Percentiles rank a stretch among this genome's conserved stretches.
Evolutionary conservation across 495 filamentous ascomycete species (phyloP).

Genomic region (Penicillium steckii): DNA sequence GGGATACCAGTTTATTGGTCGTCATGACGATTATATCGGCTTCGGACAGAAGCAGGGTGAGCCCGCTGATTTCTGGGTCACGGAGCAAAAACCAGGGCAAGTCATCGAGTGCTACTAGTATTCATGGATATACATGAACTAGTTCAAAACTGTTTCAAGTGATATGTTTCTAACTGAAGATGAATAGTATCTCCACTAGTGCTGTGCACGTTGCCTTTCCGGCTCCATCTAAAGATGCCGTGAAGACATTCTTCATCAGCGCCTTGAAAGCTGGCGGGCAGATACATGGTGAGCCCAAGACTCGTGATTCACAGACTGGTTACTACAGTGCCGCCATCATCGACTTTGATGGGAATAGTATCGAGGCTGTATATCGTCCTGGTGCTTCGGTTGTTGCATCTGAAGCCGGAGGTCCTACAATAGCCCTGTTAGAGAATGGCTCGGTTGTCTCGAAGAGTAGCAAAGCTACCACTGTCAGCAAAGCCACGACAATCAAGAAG

Average conservation of each 20-base stretch:
- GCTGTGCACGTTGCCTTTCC: conserved; percentile 60
- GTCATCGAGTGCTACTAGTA: conserved; percentile 10
- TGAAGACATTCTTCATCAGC: conserved; percentile 58
- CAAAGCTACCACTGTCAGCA: conserved; percentile 30
- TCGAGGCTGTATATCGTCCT: conserved; percentile 57
- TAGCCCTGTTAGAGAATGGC: conserved; percentile 37
- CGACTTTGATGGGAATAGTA: conserved; percentile 60
- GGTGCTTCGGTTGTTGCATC: conserved; percentile 24
- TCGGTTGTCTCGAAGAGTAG: conserved; percentile 40
- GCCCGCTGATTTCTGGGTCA: conserved; percentile 59
- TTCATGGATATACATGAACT: background rate
- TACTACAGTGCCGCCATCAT: conserved; percentile 62
- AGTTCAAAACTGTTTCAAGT: background rate
- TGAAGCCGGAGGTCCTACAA: conserved; percentile 28
- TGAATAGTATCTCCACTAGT: conserved; percentile 42
- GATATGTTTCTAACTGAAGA: conserved; percentile 13
- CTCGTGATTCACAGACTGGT: conserved; percentile 47
- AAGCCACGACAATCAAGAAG: conserved; percentile 28
- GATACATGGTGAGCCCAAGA: conserved; percentile 54
- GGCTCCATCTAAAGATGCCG: conserved; percentile 51
- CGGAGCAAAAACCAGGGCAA: conserved; percentile 54
- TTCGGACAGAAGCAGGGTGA: conserved; percentile 53
- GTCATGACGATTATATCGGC: conserved; percentile 52
- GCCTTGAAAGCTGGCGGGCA: conserved; percentile 58
- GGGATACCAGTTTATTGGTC: conserved; percentile 66